Conservation (phyloP, 2,329 filamentous ascomycete species). For the Davidsoniella virescens region DNA sequence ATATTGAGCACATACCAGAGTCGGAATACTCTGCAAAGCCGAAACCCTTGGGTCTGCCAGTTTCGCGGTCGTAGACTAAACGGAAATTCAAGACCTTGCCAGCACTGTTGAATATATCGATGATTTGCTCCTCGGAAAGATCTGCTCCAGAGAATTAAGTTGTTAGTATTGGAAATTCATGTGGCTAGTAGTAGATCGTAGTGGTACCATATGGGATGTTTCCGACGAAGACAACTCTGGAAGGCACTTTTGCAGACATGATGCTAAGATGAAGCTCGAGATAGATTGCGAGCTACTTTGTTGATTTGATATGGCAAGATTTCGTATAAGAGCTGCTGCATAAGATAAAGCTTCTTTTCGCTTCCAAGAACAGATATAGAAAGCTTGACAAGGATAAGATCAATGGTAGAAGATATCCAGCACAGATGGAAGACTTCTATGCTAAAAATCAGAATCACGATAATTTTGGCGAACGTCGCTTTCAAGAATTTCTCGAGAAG, state of each 20-base stretch:
- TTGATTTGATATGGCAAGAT: too few species aligned
- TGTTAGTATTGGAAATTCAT: not conserved
- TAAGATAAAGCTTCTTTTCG: too few species aligned
- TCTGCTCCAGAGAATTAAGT: constrained; percentile 33
- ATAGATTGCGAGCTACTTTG: constrained; percentile 14
- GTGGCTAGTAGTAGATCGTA: not conserved
- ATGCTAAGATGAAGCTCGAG: constrained; percentile 16
- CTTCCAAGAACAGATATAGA: too few species aligned
- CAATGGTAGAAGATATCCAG: too few species aligned
- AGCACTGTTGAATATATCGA: constrained; percentile 78
- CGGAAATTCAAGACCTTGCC: constrained; percentile 82
- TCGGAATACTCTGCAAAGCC: constrained; percentile 94
- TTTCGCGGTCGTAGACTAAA: constrained; percentile 89
- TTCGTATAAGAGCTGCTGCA: too few species aligned
- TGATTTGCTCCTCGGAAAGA: constrained; percentile 89
- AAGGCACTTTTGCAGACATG: constrained; percentile 61
- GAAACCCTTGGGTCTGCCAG: constrained; percentile 86
- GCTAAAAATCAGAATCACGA: too few species aligned
- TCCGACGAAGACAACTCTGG: constrained; percentile 68
- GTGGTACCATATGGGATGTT: constrained; percentile 65
- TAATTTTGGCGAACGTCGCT: too few species aligned
- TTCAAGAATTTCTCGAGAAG: too few species aligned
- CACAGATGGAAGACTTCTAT: too few species aligned
- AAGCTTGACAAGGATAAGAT: too few species aligned
- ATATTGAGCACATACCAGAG: constrained; percentile 40